Percentiles rank a stretch among this genome's conserved stretches.
phyloP scores from a whole-genome alignment of 2,329 filamentous ascomycete species.

The Cladosporium velox region DNA sequence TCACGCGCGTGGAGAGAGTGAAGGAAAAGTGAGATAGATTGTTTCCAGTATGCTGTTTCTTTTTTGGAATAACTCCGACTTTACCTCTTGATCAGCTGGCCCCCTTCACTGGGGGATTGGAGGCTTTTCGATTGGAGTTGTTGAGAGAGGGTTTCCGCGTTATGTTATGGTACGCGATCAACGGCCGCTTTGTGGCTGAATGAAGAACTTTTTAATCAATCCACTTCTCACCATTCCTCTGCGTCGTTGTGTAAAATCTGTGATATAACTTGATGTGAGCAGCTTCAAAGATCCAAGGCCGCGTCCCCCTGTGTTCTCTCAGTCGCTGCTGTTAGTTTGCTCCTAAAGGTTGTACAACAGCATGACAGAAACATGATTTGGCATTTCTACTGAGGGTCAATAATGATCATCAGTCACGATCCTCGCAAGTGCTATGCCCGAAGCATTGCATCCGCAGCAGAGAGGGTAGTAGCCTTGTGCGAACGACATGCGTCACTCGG shows the following conservation, averaged over 20 bases:
- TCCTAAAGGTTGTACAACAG: no score
- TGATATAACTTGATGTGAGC: neutral
- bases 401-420: no score
- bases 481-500: no score
- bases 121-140: neutral
- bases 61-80: constrained; percentile 13
- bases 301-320: no score
- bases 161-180: constrained; percentile 6
- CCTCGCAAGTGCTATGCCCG: no score
- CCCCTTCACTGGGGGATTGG: neutral
- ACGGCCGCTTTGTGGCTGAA: neutral
- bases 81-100: neutral
- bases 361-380: no score
- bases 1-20: constrained; percentile 8
- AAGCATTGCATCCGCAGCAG: no score
- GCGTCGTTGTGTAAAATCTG: neutral
- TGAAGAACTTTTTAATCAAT: neutral
- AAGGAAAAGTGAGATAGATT: constrained; percentile 10
- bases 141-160: neutral
- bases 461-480: no score
- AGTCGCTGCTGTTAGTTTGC: no score
- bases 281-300: neutral
- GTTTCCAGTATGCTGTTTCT: constrained; percentile 7
- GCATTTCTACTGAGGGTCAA: no score
- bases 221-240: neutral